Conservation (phyloP, 352 stramenopile species). For the Globisporangium takayamanum region DNA sequence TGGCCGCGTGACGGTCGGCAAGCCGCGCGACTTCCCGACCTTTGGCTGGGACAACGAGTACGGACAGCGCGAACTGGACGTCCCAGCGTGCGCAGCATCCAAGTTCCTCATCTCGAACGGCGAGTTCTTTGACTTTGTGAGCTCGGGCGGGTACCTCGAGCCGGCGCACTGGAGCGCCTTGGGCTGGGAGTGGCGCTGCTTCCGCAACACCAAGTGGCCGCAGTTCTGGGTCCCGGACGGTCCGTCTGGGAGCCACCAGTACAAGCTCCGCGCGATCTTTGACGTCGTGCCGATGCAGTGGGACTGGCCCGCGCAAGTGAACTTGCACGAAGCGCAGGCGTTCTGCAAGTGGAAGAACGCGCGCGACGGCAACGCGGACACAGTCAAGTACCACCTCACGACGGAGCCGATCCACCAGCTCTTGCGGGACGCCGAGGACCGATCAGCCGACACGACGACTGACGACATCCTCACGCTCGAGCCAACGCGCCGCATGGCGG, state of each 20-base stretch:
- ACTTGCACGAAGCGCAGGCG: slow-evolving; percentile 93
- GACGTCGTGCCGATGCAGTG: slow-evolving; percentile 89
- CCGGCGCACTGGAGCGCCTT: slow-evolving; percentile 87
- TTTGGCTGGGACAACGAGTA: slow-evolving; percentile 99
- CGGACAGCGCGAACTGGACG: slow-evolving; percentile 79
- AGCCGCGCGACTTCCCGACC: slow-evolving; percentile 87
- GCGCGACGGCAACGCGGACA: slow-evolving; percentile 52
- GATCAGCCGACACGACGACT: slow-evolving; percentile 26
- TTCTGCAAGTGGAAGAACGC: slow-evolving; percentile 87
- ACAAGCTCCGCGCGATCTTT: slow-evolving; percentile 92
- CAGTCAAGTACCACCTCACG: slow-evolving; percentile 81
- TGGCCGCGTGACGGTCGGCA: slow-evolving; percentile 79
- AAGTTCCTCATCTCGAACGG: slow-evolving; percentile 95
- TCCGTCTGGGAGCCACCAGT: slow-evolving; percentile 91
- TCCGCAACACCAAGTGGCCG: slow-evolving; percentile 95
- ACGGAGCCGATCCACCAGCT: slow-evolving; percentile 93
- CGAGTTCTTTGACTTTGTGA: slow-evolving; percentile 95
- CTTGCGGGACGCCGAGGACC: slow-evolving; percentile 65
- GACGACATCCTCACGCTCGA: slow-evolving; percentile 79
- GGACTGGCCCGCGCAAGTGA: slow-evolving; percentile 95
- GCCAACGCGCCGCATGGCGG: slow-evolving; percentile 32
- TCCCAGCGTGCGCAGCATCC: slow-evolving; percentile 84
- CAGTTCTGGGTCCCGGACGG: slow-evolving; percentile 92
- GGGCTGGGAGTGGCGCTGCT: slow-evolving; percentile 93
- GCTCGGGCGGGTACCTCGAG: slow-evolving; percentile 89